These are phyloP conservation scores for Trichoderma asperellum DNA, from an alignment of 2,329 filamentous ascomycete genomes.

Conservation along the genomic window DNA sequence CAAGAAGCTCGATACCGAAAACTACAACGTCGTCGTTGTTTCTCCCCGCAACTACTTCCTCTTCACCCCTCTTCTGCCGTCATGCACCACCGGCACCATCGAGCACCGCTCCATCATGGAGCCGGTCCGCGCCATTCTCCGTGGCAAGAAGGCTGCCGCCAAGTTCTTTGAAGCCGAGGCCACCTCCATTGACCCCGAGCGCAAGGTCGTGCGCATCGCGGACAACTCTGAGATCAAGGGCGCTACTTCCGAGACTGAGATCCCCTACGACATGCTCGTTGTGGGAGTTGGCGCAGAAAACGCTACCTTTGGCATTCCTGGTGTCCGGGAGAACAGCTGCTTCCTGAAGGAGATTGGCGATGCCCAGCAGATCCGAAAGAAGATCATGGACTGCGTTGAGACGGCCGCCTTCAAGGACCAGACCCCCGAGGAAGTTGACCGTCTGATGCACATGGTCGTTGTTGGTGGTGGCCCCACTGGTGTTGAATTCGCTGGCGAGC, in stretches of 20 bases:
- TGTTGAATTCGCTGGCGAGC: slow-evolving; percentile 97
- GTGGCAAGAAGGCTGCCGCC: slow-evolving; percentile 89
- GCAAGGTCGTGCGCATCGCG: slow-evolving; percentile 84
- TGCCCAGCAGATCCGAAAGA: slow-evolving; percentile 94
- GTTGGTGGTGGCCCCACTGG: slow-evolving; percentile 92
- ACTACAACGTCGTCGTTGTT: slow-evolving; percentile 98
- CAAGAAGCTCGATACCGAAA: slow-evolving; percentile 97
- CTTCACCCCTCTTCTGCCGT: slow-evolving; percentile 95
- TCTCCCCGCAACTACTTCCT: slow-evolving; percentile 99
- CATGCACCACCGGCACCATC: slow-evolving; percentile 95
- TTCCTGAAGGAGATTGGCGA: slow-evolving; percentile 99
- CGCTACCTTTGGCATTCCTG: slow-evolving; percentile 95
- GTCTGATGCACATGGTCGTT: slow-evolving; percentile 97
- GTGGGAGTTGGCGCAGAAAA: slow-evolving; percentile 98
- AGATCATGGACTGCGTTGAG: slow-evolving; percentile 99
- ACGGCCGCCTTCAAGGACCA: slow-evolving; percentile 99
- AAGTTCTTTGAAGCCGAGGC: slow-evolving; percentile 98
- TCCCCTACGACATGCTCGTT: slow-evolving; percentile 97
- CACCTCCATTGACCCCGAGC: slow-evolving; percentile 90
- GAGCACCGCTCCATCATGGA: slow-evolving; percentile 99
- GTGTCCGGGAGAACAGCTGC: slow-evolving; percentile 92
- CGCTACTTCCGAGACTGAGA: slow-evolving; percentile 77
- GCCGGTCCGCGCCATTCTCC: slow-evolving; percentile 92
- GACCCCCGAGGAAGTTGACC: slow-evolving; percentile 81
- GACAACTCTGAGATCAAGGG: slow-evolving; percentile 95